A percentile compares a stretch with the other conserved stretches of the same genome.
phyloP scores from a whole-genome alignment of 257 asterid genomes.

The Cinchona pubescens region DNA sequence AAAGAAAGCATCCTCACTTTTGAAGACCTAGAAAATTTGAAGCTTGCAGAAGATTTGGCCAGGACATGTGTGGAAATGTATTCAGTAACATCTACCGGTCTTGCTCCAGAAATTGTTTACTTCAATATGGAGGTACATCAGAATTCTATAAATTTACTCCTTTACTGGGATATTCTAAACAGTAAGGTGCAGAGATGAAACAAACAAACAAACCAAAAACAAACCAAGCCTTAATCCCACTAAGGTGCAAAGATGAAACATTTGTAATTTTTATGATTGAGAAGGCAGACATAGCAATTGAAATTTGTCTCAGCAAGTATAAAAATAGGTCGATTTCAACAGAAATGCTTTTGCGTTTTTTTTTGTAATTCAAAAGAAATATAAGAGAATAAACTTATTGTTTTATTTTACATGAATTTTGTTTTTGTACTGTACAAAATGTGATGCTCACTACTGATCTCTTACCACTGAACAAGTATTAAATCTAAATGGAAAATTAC shows the following conservation, averaged over 20 bases:
- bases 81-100: constrained; percentile 85
- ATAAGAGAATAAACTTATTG: not conserved
- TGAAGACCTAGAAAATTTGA: constrained; percentile 84
- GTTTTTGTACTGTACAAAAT: not conserved
- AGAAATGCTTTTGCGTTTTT: not conserved
- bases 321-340: too few relatives aligned
- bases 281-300: not conserved
- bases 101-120: constrained; percentile 93
- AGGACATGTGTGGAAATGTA: constrained; percentile 85
- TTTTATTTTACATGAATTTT: not conserved
- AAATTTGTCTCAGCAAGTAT: not conserved
- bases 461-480: not conserved
- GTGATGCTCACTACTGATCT: not conserved
- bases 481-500: too few relatives aligned
- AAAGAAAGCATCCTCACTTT: constrained; percentile 62
- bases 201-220: too few relatives aligned
- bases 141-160: constrained; percentile 8
- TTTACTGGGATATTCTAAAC: not conserved
- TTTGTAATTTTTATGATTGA: not conserved
- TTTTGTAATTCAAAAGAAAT: not conserved
- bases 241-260: not conserved
- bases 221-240: too few relatives aligned
- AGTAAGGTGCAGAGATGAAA: not conserved
- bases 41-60: constrained; percentile 91
- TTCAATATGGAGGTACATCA: constrained; percentile 67